A percentile compares a stretch with the other conserved stretches of the same genome.
phyloP scores from a whole-genome alignment of 192 early-diverging fungal species.

The Coemansia sp. region DNA sequence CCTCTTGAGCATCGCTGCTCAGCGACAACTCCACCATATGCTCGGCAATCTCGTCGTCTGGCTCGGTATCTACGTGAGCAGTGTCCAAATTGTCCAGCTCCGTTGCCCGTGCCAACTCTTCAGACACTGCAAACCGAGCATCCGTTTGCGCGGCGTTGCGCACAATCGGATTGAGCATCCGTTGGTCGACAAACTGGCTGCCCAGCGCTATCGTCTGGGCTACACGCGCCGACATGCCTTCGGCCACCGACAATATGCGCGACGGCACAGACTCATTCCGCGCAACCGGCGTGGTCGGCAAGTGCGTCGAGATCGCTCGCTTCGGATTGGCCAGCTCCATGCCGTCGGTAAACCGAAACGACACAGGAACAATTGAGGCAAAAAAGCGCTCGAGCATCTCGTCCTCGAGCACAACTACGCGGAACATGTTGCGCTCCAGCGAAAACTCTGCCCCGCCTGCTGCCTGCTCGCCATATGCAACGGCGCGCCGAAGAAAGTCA shows the following conservation, averaged over 20 bases:
- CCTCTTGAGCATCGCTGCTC: background rate
- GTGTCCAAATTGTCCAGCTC: conserved; percentile 1
- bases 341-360: conserved; percentile 53
- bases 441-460: conserved; percentile 16
- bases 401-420: conserved; percentile 84
- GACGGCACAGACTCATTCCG: conserved; percentile 26
- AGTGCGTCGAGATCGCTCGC: conserved; percentile 39
- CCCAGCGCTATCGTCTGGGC: conserved; percentile 52
- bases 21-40: conserved; percentile 33
- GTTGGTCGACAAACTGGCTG: conserved; percentile 50
- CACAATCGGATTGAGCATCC: conserved; percentile 40
- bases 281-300: conserved; percentile 36
- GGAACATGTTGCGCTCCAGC: conserved; percentile 57
- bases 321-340: conserved; percentile 51
- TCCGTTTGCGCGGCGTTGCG: conserved; percentile 22
- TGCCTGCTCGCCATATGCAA: conserved; percentile 18
- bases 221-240: conserved; percentile 47
- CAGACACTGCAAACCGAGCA: conserved; percentile 1
- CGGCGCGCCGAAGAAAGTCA: conserved; percentile 30
- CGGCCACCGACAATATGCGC: conserved; percentile 34
- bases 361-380: conserved; percentile 52
- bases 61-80: background rate
- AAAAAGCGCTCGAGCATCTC: conserved; percentile 85
- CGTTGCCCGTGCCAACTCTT: background rate
- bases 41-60: conserved; percentile 20